A percentile compares a stretch with the other conserved stretches of the same genome.
Evolutionary conservation across 495 filamentous ascomycete genomes (phyloP).

Genomic region (Aspergillus leporis): DNA sequence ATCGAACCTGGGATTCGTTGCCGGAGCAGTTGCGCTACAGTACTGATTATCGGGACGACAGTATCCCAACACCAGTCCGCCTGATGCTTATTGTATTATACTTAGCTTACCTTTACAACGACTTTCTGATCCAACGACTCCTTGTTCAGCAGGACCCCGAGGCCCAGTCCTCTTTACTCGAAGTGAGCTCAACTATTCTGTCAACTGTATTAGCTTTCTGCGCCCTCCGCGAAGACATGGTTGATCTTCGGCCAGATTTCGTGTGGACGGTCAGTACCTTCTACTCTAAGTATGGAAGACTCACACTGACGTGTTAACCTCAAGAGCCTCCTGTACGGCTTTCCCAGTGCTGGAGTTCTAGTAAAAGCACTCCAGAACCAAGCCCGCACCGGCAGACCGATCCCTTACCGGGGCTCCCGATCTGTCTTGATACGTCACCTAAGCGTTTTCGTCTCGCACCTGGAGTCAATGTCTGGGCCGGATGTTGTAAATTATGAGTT

Average conservation of each 20-base stretch:
- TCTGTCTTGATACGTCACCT: slow-evolving; percentile 60
- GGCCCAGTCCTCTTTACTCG: slow-evolving; percentile 35
- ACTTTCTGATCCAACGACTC: slow-evolving; percentile 47
- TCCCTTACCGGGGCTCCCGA: slow-evolving; percentile 43
- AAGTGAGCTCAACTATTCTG: slow-evolving; percentile 37
- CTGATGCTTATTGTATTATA: slow-evolving; percentile 38
- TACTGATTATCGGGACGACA: slow-evolving; percentile 25
- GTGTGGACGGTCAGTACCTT: slow-evolving; percentile 23
- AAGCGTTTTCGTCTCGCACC: slow-evolving; percentile 51
- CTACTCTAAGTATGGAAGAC: too few species aligned
- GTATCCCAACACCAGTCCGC: slow-evolving; percentile 21
- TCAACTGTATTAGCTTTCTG: slow-evolving; percentile 40
- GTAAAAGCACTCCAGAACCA: slow-evolving; percentile 46
- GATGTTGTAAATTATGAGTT: slow-evolving; percentile 27
- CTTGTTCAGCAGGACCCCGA: slow-evolving; percentile 39
- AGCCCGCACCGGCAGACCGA: slow-evolving; percentile 39
- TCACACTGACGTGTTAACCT: slow-evolving; percentile 16
- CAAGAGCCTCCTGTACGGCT: slow-evolving; percentile 44
- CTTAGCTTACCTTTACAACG: slow-evolving; percentile 43
- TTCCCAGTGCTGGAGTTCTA: slow-evolving; percentile 45
- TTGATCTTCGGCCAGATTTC: slow-evolving; percentile 30
- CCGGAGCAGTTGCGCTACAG: slow-evolving; percentile 40
- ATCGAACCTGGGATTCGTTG: slow-evolving; percentile 33
- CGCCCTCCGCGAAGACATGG: slow-evolving; percentile 39
- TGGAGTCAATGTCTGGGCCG: slow-evolving; percentile 27